These are phyloP conservation scores for Pistacia atlantica DNA, from an alignment of 345 rosid genomes.

Conservation along the genomic window DNA sequence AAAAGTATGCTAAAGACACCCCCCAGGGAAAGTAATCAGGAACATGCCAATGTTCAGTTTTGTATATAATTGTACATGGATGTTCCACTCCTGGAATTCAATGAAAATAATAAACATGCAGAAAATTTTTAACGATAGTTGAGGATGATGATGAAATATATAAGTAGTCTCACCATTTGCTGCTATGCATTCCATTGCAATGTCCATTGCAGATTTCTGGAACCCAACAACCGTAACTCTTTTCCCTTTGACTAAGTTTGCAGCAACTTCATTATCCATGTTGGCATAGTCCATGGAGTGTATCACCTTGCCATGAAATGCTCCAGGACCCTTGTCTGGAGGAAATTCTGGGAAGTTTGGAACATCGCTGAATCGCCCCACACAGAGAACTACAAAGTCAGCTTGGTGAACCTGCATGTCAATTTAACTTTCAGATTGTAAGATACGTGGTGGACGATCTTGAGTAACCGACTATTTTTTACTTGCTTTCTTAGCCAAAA, in stretches of 20 bases:
- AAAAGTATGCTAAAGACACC: constrained; percentile 27
- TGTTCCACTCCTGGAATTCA: constrained; percentile 28
- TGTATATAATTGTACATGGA: constrained; percentile 44
- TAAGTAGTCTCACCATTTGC: constrained; percentile 30
- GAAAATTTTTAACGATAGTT: too few species aligned
- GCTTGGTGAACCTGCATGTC: constrained; percentile 27
- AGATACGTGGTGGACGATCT: too few species aligned
- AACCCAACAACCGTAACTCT: constrained; percentile 37
- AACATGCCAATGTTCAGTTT: constrained; percentile 37
- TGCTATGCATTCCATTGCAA: constrained; percentile 44
- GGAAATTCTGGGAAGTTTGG: constrained; percentile 50
- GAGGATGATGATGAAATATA: not conserved
- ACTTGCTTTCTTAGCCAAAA: not conserved
- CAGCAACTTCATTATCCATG: constrained; percentile 21
- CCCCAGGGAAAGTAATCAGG: constrained; percentile 47
- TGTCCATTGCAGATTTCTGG: constrained; percentile 45
- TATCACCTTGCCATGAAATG: constrained; percentile 41
- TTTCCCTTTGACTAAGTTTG: constrained; percentile 28
- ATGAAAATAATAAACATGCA: not conserved
- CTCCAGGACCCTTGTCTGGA: constrained; percentile 42
- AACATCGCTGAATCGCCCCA: constrained; percentile 37
- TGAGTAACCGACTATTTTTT: too few species aligned
- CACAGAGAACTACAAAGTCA: constrained; percentile 42
- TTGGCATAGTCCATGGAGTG: constrained; percentile 47
- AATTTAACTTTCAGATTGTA: not conserved